Evolutionary conservation across 2,329 filamentous ascomycete genomes (phyloP), one percentile per base, ranked within the genome.

Genomic region (Lasiodiplodia gonubiensis): DNA sequence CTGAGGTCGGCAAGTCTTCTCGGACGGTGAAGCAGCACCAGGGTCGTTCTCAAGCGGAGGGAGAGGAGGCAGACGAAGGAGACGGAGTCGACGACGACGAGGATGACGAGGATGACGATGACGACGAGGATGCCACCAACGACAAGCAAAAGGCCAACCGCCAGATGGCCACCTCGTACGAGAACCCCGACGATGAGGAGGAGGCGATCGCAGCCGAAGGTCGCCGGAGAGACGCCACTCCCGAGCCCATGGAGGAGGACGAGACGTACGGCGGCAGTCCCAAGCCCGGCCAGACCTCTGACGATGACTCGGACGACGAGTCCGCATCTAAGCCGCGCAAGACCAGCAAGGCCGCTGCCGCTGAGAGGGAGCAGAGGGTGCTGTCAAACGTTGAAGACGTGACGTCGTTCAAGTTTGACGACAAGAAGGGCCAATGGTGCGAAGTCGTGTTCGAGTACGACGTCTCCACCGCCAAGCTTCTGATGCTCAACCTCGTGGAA

Each of bases 401-500:
- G 54, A 89, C 89, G 4, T 83, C 85, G 51, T 97, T 97, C 84
- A 86, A 86, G 71, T 97, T 94, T 77, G 91, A 97, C 78, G 89
- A 93, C 72, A 84, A 84, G 67, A 82, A 82, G 21, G 94, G 93
- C 70, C 86, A 86, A 49, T 91, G 89, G 83, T 97, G 92, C 79
- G 87, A 90, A 71, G 88, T 98, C 74, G 91, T 91, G 18, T 87
- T 98, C 68, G 92, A 89, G 79, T 97, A 96, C 77, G 88, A 92
- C 70, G 87, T 90, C 51, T 83, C 87, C 52, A 91, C 91, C 16
- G 92, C 94, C 70, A 99, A 99, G 82, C 86, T 99, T 57, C 87
- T 99, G 68, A 95, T 99, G 87, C 89, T 98, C 68, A 92, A 92
- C 74, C 85, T 98, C 68, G 92, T 98, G 66, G 93, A 98, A 79